Evolutionary conservation across 306 rosid species (phyloP).

Genomic region (Abrus precatorius): DNA sequence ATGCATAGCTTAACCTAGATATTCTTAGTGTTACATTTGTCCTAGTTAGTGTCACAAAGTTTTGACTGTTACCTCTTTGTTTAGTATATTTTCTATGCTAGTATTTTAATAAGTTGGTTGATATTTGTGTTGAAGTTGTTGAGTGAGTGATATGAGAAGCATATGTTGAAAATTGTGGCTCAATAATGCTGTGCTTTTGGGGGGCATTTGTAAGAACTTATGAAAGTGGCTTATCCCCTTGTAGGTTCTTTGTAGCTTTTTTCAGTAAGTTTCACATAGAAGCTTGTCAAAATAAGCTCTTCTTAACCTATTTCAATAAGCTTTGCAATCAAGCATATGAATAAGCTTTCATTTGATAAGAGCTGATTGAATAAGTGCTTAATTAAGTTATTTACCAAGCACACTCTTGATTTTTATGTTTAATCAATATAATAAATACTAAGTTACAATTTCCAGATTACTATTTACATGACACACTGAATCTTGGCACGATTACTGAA

Average conservation of each 20-base stretch:
- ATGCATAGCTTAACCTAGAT: constrained; percentile 15
- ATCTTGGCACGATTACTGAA: neutral
- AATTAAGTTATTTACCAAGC: neutral
- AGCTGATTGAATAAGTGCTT: neutral
- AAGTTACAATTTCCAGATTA: constrained; percentile 16
- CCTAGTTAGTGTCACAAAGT: constrained; percentile 7
- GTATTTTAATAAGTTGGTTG: constrained; percentile 40
- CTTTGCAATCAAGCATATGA: neutral
- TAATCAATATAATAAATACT: constrained; percentile 8
- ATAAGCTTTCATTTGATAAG: neutral
- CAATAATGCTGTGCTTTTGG: neutral
- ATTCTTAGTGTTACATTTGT: constrained; percentile 35
- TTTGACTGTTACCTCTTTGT: constrained; percentile 12
- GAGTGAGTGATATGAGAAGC: neutral
- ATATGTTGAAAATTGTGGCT: constrained; percentile 1
- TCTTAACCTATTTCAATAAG: neutral
- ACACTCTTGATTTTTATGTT: neutral
- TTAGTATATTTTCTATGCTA: neutral
- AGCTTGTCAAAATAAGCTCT: neutral
- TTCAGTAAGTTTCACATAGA: neutral
- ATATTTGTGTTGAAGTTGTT: constrained; percentile 28
- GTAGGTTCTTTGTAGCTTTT: no score
- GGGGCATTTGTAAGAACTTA: neutral
- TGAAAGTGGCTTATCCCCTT: neutral
- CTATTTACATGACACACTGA: constrained; percentile 19